A percentile compares a stretch with the other conserved stretches of the same genome.
phyloP scores from a whole-genome alignment of 1,139 yeast species.

The Zygosaccharomyces pseudobailii region DNA sequence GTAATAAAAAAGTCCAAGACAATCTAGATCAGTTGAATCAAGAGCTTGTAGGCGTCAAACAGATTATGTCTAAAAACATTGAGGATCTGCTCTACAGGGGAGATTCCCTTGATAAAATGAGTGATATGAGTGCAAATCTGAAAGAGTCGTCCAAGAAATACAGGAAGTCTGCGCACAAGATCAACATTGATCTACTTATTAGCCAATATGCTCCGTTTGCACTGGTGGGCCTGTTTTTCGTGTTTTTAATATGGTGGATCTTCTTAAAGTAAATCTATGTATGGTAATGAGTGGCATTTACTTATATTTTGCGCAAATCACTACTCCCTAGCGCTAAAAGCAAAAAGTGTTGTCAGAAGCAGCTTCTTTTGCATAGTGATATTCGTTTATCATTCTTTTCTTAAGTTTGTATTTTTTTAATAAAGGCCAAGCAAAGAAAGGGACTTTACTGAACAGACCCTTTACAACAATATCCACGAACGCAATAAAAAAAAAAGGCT shows the following conservation, averaged over 20 bases:
- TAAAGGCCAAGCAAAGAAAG: neutral
- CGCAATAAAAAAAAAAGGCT: neutral
- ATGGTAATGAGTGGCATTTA: neutral
- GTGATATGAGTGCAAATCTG: constrained; percentile 77
- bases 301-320: neutral
- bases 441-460: neutral
- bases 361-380: neutral
- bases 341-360: neutral
- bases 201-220: constrained; percentile 86
- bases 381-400: neutral
- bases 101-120: constrained; percentile 87
- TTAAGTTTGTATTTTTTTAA: neutral
- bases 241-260: constrained; percentile 81
- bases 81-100: constrained; percentile 94
- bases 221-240: constrained; percentile 64
- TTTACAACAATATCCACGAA: neutral
- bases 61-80: constrained; percentile 92
- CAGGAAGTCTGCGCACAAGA: constrained; percentile 82
- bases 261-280: constrained; percentile 42
- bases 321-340: neutral
- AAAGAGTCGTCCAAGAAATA: constrained; percentile 83
- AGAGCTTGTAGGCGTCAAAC: constrained; percentile 88
- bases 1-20: constrained; percentile 85
- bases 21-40: constrained; percentile 80
- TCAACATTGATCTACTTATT: constrained; percentile 82